Conservation (phyloP, 345 rosid genomes). For the Eucalyptus curtisii region DNA sequence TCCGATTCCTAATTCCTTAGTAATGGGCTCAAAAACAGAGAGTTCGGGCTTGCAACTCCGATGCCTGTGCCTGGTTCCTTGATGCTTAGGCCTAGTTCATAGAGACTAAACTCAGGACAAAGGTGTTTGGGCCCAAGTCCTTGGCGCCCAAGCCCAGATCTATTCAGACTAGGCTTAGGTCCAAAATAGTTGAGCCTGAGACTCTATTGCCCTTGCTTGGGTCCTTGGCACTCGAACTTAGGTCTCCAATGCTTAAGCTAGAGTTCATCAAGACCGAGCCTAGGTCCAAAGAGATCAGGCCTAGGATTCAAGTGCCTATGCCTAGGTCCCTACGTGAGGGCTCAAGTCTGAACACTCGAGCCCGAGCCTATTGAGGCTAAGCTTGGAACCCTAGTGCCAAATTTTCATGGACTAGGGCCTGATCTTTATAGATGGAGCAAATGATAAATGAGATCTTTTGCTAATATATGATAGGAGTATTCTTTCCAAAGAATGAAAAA, state of each 20-base stretch:
- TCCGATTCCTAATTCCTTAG: background rate
- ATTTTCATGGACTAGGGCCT: accelerated
- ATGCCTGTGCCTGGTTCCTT: accelerated
- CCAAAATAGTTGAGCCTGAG: accelerated
- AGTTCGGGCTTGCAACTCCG: too few species aligned
- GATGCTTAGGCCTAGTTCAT: background rate
- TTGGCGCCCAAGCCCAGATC: accelerated
- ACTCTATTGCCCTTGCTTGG: background rate
- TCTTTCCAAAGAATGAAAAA: background rate
- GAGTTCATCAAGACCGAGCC: background rate
- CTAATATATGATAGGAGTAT: background rate
- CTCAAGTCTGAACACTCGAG: accelerated
- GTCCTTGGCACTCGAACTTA: accelerated
- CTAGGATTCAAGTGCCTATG: accelerated
- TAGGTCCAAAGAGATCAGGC: background rate
- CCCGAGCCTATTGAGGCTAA: background rate
- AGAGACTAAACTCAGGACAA: accelerated
- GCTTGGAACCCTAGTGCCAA: background rate
- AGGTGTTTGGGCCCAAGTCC: accelerated
- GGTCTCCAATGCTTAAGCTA: accelerated
- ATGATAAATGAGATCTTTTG: background rate
- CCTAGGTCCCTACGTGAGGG: background rate
- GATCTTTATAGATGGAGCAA: background rate
- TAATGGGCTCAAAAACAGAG: background rate
- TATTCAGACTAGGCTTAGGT: background rate